Conservation (phyloP, 139 green algal genomes). For the Chlorella sorokiniana region DNA sequence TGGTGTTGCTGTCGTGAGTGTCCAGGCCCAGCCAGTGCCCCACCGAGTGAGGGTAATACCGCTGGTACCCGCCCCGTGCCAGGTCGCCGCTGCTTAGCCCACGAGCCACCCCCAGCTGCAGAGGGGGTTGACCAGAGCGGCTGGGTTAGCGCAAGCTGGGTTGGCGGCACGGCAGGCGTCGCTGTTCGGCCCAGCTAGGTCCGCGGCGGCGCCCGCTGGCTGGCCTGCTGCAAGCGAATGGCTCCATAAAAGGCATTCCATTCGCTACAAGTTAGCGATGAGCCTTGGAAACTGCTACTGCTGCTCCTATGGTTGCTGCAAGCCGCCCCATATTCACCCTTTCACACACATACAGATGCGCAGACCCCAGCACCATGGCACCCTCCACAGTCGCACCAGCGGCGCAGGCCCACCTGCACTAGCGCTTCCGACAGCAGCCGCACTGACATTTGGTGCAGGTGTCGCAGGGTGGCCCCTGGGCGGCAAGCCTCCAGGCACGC, state of each 20-base stretch:
- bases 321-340: no score
- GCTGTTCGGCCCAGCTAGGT: no score
- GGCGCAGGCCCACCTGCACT: constrained; percentile 28
- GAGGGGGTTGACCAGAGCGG: no score
- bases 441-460: constrained; percentile 64
- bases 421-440: constrained; percentile 54
- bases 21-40: constrained; percentile 81
- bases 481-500: constrained; percentile 57
- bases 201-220: no score
- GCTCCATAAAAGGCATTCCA: no score
- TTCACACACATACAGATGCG: no score
- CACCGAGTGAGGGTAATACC: constrained; percentile 76
- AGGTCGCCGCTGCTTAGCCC: constrained; percentile 5
- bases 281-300: no score
- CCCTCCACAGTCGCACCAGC: neutral
- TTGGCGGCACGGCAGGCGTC: no score
- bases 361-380: neutral
- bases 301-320: no score
- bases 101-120: constrained; percentile 7
- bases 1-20: constrained; percentile 74
- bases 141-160: no score
- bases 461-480: constrained; percentile 59
- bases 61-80: constrained; percentile 34
- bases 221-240: no score
- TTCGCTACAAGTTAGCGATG: no score